phyloP scores from a whole-genome alignment of 768 basidiomycete genomes.

The Tremella mesenterica region DNA sequence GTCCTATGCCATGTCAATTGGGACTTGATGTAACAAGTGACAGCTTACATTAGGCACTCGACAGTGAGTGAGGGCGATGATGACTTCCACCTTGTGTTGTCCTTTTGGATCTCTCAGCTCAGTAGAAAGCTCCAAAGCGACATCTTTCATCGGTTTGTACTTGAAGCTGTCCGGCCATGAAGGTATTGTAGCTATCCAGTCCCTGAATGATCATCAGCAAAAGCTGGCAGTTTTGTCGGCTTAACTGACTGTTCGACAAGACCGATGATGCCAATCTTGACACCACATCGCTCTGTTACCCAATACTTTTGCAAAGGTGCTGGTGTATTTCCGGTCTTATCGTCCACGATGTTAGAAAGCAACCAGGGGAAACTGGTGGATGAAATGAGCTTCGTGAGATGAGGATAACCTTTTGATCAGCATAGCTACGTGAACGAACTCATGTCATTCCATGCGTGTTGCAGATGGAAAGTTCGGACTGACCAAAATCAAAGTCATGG shows the following conservation, averaged over 20 bases:
- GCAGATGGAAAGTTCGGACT: conserved; percentile 1
- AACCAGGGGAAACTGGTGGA: conserved; percentile 82
- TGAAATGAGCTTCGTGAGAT: conserved; percentile 52
- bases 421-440: not conserved
- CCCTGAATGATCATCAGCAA: conserved; percentile 48
- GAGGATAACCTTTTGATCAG: conserved; percentile 32
- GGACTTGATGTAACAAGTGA: not conserved
- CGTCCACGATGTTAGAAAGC: conserved; percentile 67
- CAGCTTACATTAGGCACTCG: conserved; percentile 50
- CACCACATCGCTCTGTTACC: conserved; percentile 60
- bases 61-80: conserved; percentile 78
- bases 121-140: conserved; percentile 63
- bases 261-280: conserved; percentile 72
- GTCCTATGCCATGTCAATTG: conserved; percentile 20
- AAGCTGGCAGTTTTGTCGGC: not conserved
- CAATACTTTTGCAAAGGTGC: conserved; percentile 55
- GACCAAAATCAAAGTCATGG: conserved; percentile 70
- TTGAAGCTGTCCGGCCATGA: conserved; percentile 76
- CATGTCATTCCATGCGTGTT: not conserved
- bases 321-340: conserved; percentile 57
- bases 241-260: conserved; percentile 69
- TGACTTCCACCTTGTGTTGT: conserved; percentile 63
- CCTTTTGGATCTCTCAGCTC: conserved; percentile 63
- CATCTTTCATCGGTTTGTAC: conserved; percentile 65
- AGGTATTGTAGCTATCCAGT: conserved; percentile 79